Percentiles rank a stretch among this genome's conserved stretches.
Evolutionary conservation across 2,329 filamentous ascomycete genomes (phyloP).

Genomic region (Venturia carpophila): DNA sequence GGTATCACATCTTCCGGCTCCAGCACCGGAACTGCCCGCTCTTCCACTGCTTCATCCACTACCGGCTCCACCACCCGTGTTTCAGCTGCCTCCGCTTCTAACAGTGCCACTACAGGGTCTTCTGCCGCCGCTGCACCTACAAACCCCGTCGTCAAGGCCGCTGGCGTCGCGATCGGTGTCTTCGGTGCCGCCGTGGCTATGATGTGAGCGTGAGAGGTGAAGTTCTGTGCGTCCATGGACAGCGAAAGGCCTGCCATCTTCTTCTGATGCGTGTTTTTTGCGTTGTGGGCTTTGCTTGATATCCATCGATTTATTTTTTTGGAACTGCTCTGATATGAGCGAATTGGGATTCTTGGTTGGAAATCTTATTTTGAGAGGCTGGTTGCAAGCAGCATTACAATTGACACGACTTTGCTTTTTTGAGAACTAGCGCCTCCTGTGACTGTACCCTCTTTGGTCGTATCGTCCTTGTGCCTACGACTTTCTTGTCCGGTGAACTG

Average conservation of each 20-base stretch:
- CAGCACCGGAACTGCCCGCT: not conserved
- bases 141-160: slow-evolving; percentile 11
- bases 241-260: not conserved
- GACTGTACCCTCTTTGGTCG: too few relatives aligned
- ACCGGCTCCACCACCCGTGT: not conserved
- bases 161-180: slow-evolving; percentile 12
- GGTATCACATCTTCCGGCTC: not conserved
- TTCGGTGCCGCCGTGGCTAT: slow-evolving; percentile 14
- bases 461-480: not conserved
- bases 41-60: not conserved
- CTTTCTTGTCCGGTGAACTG: not conserved
- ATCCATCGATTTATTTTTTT: not conserved
- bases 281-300: too few relatives aligned
- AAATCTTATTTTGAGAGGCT: not conserved
- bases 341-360: too few relatives aligned
- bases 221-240: not conserved
- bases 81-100: not conserved
- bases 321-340: not conserved
- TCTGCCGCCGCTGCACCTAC: slow-evolving; percentile 9
- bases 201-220: not conserved
- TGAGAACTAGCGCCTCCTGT: too few relatives aligned
- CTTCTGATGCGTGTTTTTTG: too few relatives aligned
- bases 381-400: not conserved
- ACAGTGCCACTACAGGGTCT: not conserved
- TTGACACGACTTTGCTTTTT: too few relatives aligned